Conservation (phyloP, 176 grass and related monocot genomes). For the Ensete ventricosum region DNA sequence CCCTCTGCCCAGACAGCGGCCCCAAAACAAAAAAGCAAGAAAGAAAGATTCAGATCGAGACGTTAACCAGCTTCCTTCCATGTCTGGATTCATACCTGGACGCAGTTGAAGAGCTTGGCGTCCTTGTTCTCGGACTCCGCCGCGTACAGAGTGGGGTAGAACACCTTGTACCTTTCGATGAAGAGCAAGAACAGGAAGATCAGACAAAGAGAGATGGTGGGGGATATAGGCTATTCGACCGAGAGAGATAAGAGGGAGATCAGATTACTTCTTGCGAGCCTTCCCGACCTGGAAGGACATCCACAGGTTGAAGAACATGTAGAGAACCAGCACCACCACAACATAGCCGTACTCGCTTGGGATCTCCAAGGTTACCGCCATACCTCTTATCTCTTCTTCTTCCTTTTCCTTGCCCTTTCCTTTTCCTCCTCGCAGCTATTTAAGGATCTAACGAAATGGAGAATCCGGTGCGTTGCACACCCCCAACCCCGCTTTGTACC, state of each 20-base stretch:
- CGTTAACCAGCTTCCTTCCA: not conserved
- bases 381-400: not conserved
- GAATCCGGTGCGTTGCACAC: no score
- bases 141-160: slow-evolving; percentile 62
- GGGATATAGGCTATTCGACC: no score
- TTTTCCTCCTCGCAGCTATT: no score
- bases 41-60: not conserved
- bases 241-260: not conserved
- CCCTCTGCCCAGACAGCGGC: slow-evolving; percentile 41
- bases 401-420: not conserved
- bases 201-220: no score
- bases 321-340: slow-evolving; percentile 56
- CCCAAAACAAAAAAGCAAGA: not conserved
- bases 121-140: slow-evolving; percentile 82
- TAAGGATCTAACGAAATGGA: no score
- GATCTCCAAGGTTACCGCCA: slow-evolving; percentile 62
- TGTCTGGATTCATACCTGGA: slow-evolving; percentile 42
- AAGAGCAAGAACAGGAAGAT: no score
- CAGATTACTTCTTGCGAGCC: slow-evolving; percentile 56
- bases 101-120: slow-evolving; percentile 94
- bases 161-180: slow-evolving; percentile 67
- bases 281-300: slow-evolving; percentile 72
- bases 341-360: slow-evolving; percentile 81
- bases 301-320: slow-evolving; percentile 81
- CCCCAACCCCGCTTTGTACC: no score